Evolutionary conservation across 768 basidiomycete species (phyloP), one percentile per base, ranked within the genome.

Genomic region (Pholiota molesta): DNA sequence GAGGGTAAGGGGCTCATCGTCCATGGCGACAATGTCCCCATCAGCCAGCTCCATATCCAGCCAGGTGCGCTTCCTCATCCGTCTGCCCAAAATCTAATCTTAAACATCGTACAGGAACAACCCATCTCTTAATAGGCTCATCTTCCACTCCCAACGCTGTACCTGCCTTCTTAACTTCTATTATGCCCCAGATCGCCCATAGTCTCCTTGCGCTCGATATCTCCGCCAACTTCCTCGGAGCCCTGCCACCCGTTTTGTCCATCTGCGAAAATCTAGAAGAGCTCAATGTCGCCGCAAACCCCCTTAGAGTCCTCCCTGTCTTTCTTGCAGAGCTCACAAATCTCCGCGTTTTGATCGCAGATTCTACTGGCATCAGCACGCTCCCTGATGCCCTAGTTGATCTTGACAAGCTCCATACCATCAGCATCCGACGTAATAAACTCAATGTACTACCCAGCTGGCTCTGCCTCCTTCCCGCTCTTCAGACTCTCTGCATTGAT

Each of bases 171-270:
- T 82, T 99, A 59, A 82, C 86, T 11, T 78, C 73, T 56, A 80
- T 82, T 7, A 77, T 98, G 3, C 92, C 93, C 26, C 83, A 86
- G 63, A 91, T 96, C 61, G 81, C 83, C 49, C 78, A 83, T 55
- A 89, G 92, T 28, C 84, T 99, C 47, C 87, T 99, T 60, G 95
- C 93, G 10, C 85, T 99, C 49, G 97, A 99, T 75, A 91, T 99
- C 44, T 95, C 95, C 35, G 86, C 88, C 65, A 96, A 96, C 73
- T 90, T 91, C 68, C 83, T 97, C 52, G 85, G 86, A 45, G 90
- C 90, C 37, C 78, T 99, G 51, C 95, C 97, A 11, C 88, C 90
- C 19, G 85, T 89, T 17, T 84, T 99, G 49, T 87, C 87, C n/a
- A 77, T 86, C 14, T 97, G 96, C 71, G 79, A 81, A 64, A 84